Evolutionary conservation across 1,284 basidiomycete species (phyloP), one percentile per base, ranked within the genome.

Genomic region (Ceratobasidium sp.): DNA sequence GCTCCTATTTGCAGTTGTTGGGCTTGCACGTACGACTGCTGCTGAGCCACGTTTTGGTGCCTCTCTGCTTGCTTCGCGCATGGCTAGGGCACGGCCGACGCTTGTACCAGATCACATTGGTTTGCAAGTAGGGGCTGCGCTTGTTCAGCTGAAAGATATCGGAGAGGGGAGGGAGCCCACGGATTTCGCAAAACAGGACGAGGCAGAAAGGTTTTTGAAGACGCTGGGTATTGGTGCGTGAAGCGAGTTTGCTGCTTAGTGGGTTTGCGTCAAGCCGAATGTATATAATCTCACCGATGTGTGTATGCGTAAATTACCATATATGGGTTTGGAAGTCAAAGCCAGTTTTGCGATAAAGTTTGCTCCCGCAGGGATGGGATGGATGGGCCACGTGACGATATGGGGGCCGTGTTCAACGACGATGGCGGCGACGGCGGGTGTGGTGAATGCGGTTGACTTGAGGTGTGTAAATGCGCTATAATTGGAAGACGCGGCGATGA

Each of bases 391-490:
- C 70, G 70, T 74, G 70, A 74, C 70, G n/a, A 16, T 59, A 41
- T 38, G 70, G 70, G 60, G 44, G 35, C 14, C 70, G 30, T 57
- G 67, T 54, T 69, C 67, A 27, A 69, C 67, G 38, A 74, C 70
- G 70, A 74, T 74, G 70, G 70, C 57, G 38, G 69, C 54, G 69
- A 59, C 69, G 55, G 70, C 54, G 60, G 59, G 70, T 33, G 44
- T 46, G 50, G 70, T 41, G 44, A 57, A 57, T 44, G 46, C 46
- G 35, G 54, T 23, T 23, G 57, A 74, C 46, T 35, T 64, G 18
- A 64, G 70, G 70, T 74, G 50, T 30, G 57, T 54, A 30, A 20
- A 60, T 60, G 33, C 12, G 33, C 12, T 60, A 35, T 1, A 60
- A 5, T 3, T 27, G 16, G 16, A 14, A 33, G 57, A 27, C 12